Evolutionary conservation across 805 yeast species (phyloP).

Genomic region (Naumovozyma castellii): DNA sequence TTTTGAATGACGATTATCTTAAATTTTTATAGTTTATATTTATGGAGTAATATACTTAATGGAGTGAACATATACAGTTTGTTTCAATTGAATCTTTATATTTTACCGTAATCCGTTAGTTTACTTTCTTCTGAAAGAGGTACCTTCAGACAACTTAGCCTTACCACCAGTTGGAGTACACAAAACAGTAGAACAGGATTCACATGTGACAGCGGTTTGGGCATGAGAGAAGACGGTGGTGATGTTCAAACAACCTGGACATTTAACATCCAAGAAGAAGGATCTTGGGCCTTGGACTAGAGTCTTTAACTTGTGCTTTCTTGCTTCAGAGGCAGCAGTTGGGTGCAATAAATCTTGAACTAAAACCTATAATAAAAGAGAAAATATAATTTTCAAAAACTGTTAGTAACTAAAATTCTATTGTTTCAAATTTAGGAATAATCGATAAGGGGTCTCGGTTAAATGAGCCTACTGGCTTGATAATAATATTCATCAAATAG

Average conservation of each 20-base stretch:
- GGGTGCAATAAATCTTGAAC: constrained; percentile 99
- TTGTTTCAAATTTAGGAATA: background rate
- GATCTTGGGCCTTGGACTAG: constrained; percentile 98
- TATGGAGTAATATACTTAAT: background rate
- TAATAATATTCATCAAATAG: no score
- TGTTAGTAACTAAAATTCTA: constrained; percentile 18
- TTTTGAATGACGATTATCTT: background rate
- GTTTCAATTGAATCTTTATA: background rate
- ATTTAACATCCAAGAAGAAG: constrained; percentile 98
- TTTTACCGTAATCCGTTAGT: constrained; percentile 4
- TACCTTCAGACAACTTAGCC: constrained; percentile 98
- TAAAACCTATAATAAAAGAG: constrained; percentile 56
- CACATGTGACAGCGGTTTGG: constrained; percentile 99
- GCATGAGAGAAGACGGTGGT: constrained; percentile 99
- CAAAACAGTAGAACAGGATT: constrained; percentile 94
- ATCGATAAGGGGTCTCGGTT: no score
- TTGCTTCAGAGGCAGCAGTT: constrained; percentile 90
- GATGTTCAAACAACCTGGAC: constrained; percentile 98
- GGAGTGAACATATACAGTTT: background rate
- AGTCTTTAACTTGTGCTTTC: constrained; percentile 94
- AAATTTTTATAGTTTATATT: background rate
- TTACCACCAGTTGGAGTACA: constrained; percentile 99
- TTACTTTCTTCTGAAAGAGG: constrained; percentile 99
- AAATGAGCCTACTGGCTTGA: no score
- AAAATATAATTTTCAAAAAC: background rate